Base-by-base conservation (phyloP, 2,329 filamentous ascomycete genomes). In the Aspergillus sp. region DNA sequence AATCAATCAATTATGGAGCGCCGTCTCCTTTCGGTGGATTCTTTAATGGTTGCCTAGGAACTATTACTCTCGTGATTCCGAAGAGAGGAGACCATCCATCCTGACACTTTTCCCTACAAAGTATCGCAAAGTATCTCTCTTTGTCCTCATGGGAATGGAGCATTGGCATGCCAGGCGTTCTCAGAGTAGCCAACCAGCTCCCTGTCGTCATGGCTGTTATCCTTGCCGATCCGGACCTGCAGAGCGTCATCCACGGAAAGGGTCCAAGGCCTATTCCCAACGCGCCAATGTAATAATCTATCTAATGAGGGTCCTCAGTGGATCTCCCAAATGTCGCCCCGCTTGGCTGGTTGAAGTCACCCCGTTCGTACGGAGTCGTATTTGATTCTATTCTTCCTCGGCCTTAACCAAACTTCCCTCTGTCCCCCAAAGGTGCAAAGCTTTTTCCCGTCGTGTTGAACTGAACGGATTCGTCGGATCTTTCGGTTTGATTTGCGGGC, bases 1-100 rank as follows among this genome's bases (percentile, higher is more conserved):
- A 13, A 55, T 44, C 32, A 51, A 50, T 38, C 32, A 55, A 48
- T 60, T 41, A 53, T 44, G 13, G 38, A 44, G 21, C 17, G 38
- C 13, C 27, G 25, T 21, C 30, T 21, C 54, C 23, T 27, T 44
- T 21, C 30, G 21, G 39, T 42, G 30, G 23, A 19, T 49, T 49
- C 44, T 30, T 49, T 8, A 10, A 21, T 23, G 41, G 41, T 44
- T 44, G 41, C 41, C 41, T 44, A 23, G 41, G 41, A 44, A 21
- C 41, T 23, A 21, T 13, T 36, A 15, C 32, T 36, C 32, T 44
- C 19, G 17, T 23, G 41, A 21, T 42, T 25, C 15, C 44, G 21
- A n/a, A 23, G 19, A 11, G 44, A 49, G 25, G 25, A 15, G 44
- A 30, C 23, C 25, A 27, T 8, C 15, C 44, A n/a, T 25, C 13